Evolutionary conservation across 257 asterid species (phyloP).

Genomic region (Cruciata laevipes): DNA sequence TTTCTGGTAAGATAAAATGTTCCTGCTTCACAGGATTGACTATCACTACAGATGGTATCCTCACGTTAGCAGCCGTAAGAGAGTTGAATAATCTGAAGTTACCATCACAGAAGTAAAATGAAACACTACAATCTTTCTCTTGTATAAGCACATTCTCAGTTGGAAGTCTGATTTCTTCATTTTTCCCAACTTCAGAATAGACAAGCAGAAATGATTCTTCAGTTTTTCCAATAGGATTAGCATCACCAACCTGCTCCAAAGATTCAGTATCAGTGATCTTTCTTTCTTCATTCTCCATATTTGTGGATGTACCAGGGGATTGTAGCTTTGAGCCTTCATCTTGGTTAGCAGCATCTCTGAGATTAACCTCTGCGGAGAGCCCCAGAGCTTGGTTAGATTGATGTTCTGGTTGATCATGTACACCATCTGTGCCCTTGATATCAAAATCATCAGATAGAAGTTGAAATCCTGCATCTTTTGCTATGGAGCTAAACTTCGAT

Average conservation of each 20-base stretch:
- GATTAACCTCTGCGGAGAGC: conserved; percentile 25
- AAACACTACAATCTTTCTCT: conserved; percentile 30
- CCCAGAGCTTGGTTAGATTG: conserved; percentile 36
- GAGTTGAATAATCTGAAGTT: conserved; percentile 67
- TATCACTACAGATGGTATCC: conserved; percentile 66
- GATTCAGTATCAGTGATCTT: conserved; percentile 30
- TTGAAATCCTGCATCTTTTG: conserved; percentile 86
- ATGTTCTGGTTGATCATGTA: conserved; percentile 32
- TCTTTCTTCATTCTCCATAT: conserved; percentile 11
- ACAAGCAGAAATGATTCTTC: conserved; percentile 21
- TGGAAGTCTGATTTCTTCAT: conserved; percentile 23
- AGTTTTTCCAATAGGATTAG: conserved; percentile 23
- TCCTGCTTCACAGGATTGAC: conserved; percentile 54
- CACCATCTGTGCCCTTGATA: conserved; percentile 45
- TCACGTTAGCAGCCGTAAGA: conserved; percentile 50
- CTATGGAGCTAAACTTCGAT: conserved; percentile 67
- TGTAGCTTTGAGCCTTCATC: conserved; percentile 16
- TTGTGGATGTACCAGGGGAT: conserved; percentile 7
- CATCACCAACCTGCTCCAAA: conserved; percentile 25
- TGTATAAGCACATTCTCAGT: conserved; percentile 33
- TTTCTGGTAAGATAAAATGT: conserved; percentile 56
- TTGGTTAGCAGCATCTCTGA: conserved; percentile 24
- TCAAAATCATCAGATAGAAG: conserved; percentile 73
- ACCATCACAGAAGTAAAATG: conserved; percentile 75
- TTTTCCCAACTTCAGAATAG: conserved; percentile 25